Evolutionary conservation across 1,284 basidiomycete species (phyloP).

Genomic region (Filobasidium uniguttulatum): DNA sequence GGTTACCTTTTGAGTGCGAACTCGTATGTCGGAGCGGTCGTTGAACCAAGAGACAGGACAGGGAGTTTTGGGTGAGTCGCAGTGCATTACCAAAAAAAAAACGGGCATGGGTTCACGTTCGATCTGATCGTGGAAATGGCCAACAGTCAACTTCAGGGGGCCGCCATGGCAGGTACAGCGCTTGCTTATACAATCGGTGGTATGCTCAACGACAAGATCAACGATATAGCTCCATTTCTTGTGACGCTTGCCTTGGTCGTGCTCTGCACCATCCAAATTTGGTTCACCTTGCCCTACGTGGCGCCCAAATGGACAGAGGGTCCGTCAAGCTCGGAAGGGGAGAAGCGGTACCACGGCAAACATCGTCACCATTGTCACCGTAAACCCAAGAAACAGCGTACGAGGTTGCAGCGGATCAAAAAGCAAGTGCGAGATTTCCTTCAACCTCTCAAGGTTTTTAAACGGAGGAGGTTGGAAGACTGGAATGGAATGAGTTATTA

Average conservation of each 20-base stretch:
- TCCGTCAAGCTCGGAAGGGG: neutral
- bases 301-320: constrained; percentile 16
- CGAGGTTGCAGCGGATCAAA: neutral
- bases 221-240: constrained; percentile 29
- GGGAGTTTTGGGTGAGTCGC: constrained; percentile 4
- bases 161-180: constrained; percentile 8
- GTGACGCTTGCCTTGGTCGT: constrained; percentile 26
- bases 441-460: constrained; percentile 29
- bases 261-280: constrained; percentile 29
- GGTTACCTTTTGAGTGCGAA: constrained; percentile 8
- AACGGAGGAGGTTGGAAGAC: constrained; percentile 19
- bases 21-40: constrained; percentile 3
- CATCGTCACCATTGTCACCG: too few species aligned
- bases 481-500: constrained; percentile 16
- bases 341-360: neutral
- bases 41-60: neutral
- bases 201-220: constrained; percentile 20
- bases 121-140: too few species aligned
- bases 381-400: constrained; percentile 1
- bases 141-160: constrained; percentile 7
- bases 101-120: too few species aligned
- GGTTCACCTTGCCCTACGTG: constrained; percentile 32
- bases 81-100: too few species aligned
- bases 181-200: constrained; percentile 24
- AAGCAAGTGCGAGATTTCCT: constrained; percentile 21